Conservation (phyloP, 768 basidiomycete genomes). For the Sarcodon aspratus region DNA sequence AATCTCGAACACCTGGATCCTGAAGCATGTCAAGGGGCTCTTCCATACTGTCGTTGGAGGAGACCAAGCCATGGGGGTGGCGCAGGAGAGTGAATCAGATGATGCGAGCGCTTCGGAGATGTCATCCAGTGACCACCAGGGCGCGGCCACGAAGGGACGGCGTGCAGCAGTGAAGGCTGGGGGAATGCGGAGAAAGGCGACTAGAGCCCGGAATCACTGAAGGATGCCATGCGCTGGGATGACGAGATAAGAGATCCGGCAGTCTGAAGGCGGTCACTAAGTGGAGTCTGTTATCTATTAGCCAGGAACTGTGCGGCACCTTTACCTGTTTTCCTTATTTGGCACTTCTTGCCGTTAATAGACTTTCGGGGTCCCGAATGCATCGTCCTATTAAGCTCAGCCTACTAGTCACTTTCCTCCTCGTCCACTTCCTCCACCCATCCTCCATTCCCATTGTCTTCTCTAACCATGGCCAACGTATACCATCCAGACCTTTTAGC, state of each 20-base stretch:
- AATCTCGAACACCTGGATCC: slow-evolving; percentile 60
- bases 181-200: slow-evolving; percentile 51
- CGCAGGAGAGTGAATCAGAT: slow-evolving; percentile 12
- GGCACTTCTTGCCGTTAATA: no score
- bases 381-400: not conserved
- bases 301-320: no score
- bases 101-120: slow-evolving; percentile 30
- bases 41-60: slow-evolving; percentile 9
- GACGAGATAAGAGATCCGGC: no score
- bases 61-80: slow-evolving; percentile 6
- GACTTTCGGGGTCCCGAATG: not conserved
- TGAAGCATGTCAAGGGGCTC: slow-evolving; percentile 30
- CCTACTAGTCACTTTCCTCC: slow-evolving; percentile 5
- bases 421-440: slow-evolving; percentile 3
- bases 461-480: slow-evolving; percentile 15
- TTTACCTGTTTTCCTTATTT: no score
- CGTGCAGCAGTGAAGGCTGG: slow-evolving; percentile 38
- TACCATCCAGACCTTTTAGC: slow-evolving; percentile 82
- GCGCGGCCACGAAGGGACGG: slow-evolving; percentile 22
- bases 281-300: not conserved
- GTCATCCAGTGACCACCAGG: slow-evolving; percentile 29
- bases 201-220: slow-evolving; percentile 31
- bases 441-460: slow-evolving; percentile 1
- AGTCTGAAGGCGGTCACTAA: not conserved
- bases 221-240: not conserved